phyloP scores from a whole-genome alignment of 2,329 filamentous ascomycete genomes.

The Hypoxylon sp. region DNA sequence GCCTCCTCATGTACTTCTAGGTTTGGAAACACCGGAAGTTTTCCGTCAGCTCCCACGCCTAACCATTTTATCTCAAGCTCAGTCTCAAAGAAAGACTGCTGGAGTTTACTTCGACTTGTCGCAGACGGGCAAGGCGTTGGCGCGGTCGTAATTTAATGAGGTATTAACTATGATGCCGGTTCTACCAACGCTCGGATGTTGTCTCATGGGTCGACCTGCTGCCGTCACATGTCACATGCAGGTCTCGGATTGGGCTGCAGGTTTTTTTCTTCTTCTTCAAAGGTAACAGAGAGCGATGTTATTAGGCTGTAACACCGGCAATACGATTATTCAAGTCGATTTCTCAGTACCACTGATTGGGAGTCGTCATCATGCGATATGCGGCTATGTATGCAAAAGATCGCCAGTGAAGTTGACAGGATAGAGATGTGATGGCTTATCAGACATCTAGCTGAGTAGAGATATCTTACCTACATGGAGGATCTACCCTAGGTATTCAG shows the following conservation, averaged over 20 bases:
- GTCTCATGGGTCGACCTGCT: slow-evolving; percentile 12
- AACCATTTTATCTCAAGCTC: neutral
- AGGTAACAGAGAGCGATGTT: slow-evolving; percentile 21
- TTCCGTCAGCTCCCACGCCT: neutral
- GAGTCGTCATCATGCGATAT: neutral
- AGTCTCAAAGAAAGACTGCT: neutral
- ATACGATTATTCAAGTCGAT: slow-evolving; percentile 4
- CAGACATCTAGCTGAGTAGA: no score
- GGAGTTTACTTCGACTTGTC: slow-evolving; percentile 10
- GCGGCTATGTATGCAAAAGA: slow-evolving; percentile 3
- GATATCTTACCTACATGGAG: no score
- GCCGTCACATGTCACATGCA: slow-evolving; percentile 43
- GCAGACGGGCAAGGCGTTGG: slow-evolving; percentile 22
- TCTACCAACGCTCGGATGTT: slow-evolving; percentile 13
- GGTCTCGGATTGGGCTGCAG: slow-evolving; percentile 33
- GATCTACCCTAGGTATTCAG: neutral
- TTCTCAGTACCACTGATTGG: slow-evolving; percentile 2
- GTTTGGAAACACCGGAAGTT: neutral
- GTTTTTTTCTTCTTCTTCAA: slow-evolving; percentile 14
- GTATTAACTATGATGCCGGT: slow-evolving; percentile 9
- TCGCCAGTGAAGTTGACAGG: slow-evolving; percentile 20
- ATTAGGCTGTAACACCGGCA: slow-evolving; percentile 21
- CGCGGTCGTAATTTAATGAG: slow-evolving; percentile 27
- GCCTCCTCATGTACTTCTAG: neutral
- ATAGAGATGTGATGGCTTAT: slow-evolving; percentile 21